phyloP scores from a whole-genome alignment of 2,329 filamentous ascomycete genomes.

The Paracoccidioides lutzii region DNA sequence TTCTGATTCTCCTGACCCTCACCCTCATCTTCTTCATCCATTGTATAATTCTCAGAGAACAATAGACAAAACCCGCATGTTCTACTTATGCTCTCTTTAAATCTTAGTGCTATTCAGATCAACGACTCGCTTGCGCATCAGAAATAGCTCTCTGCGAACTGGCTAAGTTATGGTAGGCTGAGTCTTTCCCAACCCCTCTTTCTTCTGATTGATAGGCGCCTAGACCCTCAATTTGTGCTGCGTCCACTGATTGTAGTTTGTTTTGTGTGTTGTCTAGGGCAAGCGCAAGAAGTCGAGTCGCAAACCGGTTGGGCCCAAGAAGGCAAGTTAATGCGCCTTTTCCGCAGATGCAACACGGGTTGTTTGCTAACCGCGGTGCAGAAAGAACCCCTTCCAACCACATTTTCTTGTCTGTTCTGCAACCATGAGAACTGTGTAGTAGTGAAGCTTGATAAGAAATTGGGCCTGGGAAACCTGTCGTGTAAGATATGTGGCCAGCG shows the following conservation, averaged over 20 bases:
- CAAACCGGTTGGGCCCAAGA: constrained; percentile 71
- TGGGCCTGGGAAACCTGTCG: constrained; percentile 67
- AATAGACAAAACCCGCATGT: too few species aligned
- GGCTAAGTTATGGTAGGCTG: too few species aligned
- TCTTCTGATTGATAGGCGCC: background rate
- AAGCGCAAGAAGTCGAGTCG: constrained; percentile 82
- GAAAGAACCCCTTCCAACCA: constrained; percentile 45
- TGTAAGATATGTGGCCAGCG: constrained; percentile 91
- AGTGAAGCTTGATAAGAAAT: constrained; percentile 89
- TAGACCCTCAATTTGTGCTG: background rate
- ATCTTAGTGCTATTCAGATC: too few species aligned
- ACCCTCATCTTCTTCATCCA: too few species aligned
- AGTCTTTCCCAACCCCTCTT: too few species aligned
- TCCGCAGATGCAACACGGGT: background rate
- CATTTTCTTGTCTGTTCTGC: constrained; percentile 96
- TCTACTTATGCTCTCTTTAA: too few species aligned
- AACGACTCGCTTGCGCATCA: too few species aligned
- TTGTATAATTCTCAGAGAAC: too few species aligned
- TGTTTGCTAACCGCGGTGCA: constrained; percentile 10
- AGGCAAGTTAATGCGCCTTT: constrained; percentile 39
- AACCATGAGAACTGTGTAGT: constrained; percentile 90
- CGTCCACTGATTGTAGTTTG: background rate
- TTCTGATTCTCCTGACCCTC: too few species aligned
- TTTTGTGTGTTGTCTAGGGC: constrained; percentile 42
- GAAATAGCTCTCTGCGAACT: too few species aligned